phyloP scores from a whole-genome alignment of 305 asterid genomes.

The Andrographis paniculata region DNA sequence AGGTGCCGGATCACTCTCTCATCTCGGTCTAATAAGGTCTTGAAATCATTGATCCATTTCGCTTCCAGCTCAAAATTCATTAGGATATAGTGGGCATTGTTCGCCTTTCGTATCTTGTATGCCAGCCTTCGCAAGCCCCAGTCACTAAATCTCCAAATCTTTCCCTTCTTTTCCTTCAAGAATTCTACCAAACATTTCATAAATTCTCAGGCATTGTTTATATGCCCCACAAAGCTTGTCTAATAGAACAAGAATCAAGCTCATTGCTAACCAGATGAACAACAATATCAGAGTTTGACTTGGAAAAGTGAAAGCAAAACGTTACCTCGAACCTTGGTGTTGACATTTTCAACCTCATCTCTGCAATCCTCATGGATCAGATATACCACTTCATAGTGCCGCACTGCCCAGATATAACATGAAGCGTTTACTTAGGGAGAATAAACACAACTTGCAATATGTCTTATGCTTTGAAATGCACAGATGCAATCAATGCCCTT shows the following conservation, averaged over 20 bases:
- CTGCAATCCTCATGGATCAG: conserved; percentile 74
- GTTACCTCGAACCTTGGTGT: conserved; percentile 68
- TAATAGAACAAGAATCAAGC: background rate
- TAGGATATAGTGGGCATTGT: conserved; percentile 70
- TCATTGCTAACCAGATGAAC: too few species aligned
- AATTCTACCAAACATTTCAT: conserved; percentile 30
- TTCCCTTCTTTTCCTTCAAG: conserved; percentile 82
- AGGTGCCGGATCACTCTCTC: conserved; percentile 91
- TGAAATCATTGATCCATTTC: conserved; percentile 76
- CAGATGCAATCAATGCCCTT: background rate
- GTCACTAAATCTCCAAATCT: conserved; percentile 88
- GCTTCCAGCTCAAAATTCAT: conserved; percentile 83
- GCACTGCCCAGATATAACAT: conserved; percentile 37
- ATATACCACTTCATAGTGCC: conserved; percentile 94
- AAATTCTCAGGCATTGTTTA: background rate
- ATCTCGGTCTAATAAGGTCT: conserved; percentile 76
- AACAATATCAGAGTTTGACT: too few species aligned
- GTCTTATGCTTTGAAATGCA: too few species aligned
- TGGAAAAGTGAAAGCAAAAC: too few species aligned
- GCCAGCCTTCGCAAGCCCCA: conserved; percentile 98
- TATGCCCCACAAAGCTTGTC: background rate
- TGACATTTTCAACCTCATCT: conserved; percentile 76
- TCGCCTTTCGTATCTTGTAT: conserved; percentile 78
- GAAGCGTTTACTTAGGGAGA: background rate
- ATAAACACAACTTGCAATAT: background rate